phyloP scores from a whole-genome alignment of 208 protist genomes.

The Crithidia thermophila region DNA sequence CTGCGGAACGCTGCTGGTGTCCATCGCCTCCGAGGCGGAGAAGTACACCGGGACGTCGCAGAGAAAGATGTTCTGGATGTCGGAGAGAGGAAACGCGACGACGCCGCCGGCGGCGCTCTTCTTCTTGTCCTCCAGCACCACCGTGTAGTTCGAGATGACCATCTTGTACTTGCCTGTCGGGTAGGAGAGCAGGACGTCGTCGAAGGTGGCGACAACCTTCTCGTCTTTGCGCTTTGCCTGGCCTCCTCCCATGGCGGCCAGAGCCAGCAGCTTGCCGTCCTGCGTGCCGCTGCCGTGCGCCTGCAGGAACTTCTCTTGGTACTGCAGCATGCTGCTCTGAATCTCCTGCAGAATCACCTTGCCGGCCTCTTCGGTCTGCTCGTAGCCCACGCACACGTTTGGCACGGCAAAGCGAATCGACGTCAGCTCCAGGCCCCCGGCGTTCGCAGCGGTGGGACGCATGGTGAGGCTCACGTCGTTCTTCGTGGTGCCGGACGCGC shows the following conservation, averaged over 20 bases:
- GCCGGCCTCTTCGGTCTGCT: constrained; percentile 84
- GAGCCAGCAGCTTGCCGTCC: constrained; percentile 47
- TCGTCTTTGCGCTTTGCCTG: constrained; percentile 57
- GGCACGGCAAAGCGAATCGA: constrained; percentile 86
- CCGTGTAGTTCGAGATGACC: constrained; percentile 77
- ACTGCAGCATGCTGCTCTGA: constrained; percentile 57
- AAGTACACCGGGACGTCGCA: constrained; percentile 80
- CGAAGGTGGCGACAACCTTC: constrained; percentile 69
- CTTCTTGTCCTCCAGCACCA: constrained; percentile 82
- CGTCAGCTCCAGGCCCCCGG: constrained; percentile 58
- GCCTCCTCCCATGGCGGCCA: constrained; percentile 57
- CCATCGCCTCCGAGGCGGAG: constrained; percentile 24
- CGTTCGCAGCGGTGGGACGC: constrained; percentile 30
- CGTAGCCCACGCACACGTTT: constrained; percentile 81
- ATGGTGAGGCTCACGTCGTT: constrained; percentile 80
- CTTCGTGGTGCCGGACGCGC: constrained; percentile 71
- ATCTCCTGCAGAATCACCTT: constrained; percentile 65
- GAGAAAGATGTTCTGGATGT: constrained; percentile 79
- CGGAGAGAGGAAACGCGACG: constrained; percentile 55
- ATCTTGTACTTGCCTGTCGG: constrained; percentile 86
- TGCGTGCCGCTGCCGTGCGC: constrained; percentile 38
- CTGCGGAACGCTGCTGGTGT: constrained; percentile 49
- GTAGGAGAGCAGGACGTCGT: constrained; percentile 80
- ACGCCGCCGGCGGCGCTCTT: constrained; percentile 47
- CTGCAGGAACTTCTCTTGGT: constrained; percentile 57